Percentiles rank a stretch among this genome's conserved stretches.
These are phyloP conservation scores for Camellia oleifera DNA, from an alignment of 179 eudicot genomes.

Conservation along the genomic window DNA sequence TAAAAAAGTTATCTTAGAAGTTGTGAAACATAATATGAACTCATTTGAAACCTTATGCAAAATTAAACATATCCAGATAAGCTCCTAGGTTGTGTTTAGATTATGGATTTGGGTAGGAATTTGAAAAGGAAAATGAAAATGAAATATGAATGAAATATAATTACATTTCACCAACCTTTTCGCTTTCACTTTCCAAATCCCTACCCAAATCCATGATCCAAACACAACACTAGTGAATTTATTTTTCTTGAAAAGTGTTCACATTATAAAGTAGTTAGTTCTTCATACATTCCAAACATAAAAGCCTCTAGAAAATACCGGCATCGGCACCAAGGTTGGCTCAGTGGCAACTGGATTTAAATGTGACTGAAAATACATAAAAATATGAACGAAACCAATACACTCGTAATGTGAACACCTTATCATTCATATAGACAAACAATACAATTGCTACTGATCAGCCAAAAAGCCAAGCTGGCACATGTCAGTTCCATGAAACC, in stretches of 20 bases:
- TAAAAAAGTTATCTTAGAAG: background rate
- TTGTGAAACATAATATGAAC: background rate
- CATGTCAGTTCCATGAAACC: background rate
- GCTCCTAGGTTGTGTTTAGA: background rate
- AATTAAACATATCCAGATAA: constrained; percentile 1
- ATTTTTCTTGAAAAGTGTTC: background rate
- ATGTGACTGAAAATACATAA: background rate
- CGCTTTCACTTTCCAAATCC: no score
- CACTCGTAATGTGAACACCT: background rate
- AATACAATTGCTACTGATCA: background rate
- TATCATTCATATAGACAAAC: background rate
- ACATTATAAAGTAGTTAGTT: background rate
- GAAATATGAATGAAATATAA: no score
- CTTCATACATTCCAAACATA: background rate
- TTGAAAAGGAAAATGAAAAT: no score
- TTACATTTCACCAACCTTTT: no score
- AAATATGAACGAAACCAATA: background rate
- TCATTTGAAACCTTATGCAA: background rate
- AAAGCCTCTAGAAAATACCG: background rate
- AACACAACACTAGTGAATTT: no score
- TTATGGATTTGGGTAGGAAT: no score
- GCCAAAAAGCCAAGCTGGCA: background rate
- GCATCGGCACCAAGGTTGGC: background rate
- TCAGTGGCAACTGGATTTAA: background rate
- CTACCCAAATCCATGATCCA: no score